Percentiles rank a stretch among this genome's conserved stretches.
These are phyloP conservation scores for Tolypocladium endophyticum DNA, from an alignment of 2,329 filamentous ascomycete species.

Conservation along the genomic window DNA sequence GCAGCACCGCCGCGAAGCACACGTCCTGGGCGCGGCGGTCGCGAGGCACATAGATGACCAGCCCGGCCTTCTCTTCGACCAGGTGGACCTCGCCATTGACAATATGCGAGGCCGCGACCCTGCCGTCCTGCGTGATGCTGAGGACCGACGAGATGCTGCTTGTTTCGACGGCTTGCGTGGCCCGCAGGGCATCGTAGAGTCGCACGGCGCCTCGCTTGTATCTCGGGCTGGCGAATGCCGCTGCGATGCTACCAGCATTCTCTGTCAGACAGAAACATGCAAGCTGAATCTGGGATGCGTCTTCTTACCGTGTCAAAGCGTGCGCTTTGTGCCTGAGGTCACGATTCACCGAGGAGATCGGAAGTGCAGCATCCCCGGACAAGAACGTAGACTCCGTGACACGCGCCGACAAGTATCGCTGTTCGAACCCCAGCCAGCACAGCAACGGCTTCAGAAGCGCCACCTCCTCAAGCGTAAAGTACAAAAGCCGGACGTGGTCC, in stretches of 20 bases:
- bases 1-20: conserved; percentile 16
- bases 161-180: conserved; percentile 16
- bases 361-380: conserved; percentile 1
- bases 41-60: conserved; percentile 22
- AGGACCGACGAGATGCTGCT: conserved; percentile 17
- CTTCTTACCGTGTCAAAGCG: conserved; percentile 18
- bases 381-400: conserved; percentile 23
- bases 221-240: conserved; percentile 11
- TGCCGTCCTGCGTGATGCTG: conserved; percentile 15
- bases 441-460: conserved; percentile 17
- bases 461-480: conserved; percentile 23
- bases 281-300: neutral
- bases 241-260: conserved; percentile 7
- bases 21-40: conserved; percentile 14
- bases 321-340: conserved; percentile 20
- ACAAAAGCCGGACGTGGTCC: conserved; percentile 18
- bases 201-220: neutral
- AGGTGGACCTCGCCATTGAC: conserved; percentile 16
- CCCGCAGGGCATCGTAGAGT: conserved; percentile 7
- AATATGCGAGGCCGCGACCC: conserved; percentile 6
- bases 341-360: conserved; percentile 10
- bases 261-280: neutral
- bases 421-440: conserved; percentile 19
- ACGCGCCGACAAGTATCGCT: conserved; percentile 19
- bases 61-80: conserved; percentile 8